Conservation (phyloP, 140 eudicot genomes). For the Senecio squalidus region DNA sequence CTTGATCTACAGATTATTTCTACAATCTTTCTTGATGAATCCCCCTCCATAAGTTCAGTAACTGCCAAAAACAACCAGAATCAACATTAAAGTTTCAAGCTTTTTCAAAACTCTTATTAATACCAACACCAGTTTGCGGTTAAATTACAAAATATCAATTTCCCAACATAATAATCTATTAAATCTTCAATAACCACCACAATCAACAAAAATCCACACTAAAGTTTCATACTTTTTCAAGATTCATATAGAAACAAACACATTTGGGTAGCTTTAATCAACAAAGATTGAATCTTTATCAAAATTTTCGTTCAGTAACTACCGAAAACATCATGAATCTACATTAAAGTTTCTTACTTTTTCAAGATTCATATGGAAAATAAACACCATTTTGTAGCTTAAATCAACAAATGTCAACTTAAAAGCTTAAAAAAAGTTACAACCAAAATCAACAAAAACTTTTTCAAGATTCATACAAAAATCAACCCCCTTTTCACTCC, state of each 20-base stretch:
- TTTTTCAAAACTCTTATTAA: background rate
- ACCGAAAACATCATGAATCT: slow-evolving; percentile 8
- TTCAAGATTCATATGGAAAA: background rate
- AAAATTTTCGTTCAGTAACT: slow-evolving; percentile 62
- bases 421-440: slow-evolving; percentile 54
- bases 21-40: slow-evolving; percentile 92
- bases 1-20: slow-evolving; percentile 91
- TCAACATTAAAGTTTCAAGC: slow-evolving; percentile 7
- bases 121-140: slow-evolving; percentile 6
- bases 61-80: slow-evolving; percentile 41
- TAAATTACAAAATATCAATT: background rate
- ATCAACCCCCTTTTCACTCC: background rate
- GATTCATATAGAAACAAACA: background rate
- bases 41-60: slow-evolving; percentile 92
- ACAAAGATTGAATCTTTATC: background rate
- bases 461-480: background rate
- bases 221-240: slow-evolving; percentile 1
- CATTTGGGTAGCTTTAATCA: too few relatives aligned
- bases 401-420: background rate
- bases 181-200: too few relatives aligned
- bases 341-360: background rate
- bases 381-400: background rate
- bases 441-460: slow-evolving; percentile 17
- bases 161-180: slow-evolving; percentile 3
- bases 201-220: background rate